Evolutionary conservation across 1,139 yeast genomes (phyloP).

Genomic region (Yamadazyma jaroonii): DNA sequence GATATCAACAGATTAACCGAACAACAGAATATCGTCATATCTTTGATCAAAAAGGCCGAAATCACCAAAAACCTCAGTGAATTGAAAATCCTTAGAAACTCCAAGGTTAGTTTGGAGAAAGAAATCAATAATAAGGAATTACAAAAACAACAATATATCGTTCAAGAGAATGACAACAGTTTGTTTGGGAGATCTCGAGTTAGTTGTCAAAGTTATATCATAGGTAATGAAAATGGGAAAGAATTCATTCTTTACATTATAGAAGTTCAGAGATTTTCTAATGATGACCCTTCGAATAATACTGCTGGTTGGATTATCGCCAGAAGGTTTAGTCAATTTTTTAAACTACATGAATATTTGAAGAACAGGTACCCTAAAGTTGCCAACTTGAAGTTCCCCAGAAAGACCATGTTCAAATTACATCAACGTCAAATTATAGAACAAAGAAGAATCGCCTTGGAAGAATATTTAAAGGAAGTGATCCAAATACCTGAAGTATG

Average conservation of each 20-base stretch:
- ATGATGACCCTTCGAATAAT: conserved; percentile 41
- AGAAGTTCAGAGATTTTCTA: conserved; percentile 61
- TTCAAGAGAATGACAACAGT: conserved; percentile 80
- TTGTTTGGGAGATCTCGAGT: conserved; percentile 69
- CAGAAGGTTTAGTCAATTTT: conserved; percentile 82
- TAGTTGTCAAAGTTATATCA: conserved; percentile 63
- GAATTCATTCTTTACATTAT: conserved; percentile 72
- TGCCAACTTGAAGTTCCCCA: conserved; percentile 55
- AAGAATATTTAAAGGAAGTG: conserved; percentile 57
- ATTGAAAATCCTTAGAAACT: conserved; percentile 62
- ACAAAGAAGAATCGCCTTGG: conserved; percentile 58
- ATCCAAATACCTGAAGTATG: conserved; percentile 68
- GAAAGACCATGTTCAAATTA: conserved; percentile 61
- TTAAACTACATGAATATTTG: conserved; percentile 65
- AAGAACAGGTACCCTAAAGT: conserved; percentile 53
- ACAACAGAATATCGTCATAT: conserved; percentile 62
- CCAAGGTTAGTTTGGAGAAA: conserved; percentile 60
- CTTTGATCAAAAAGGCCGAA: conserved; percentile 76
- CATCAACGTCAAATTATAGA: conserved; percentile 65
- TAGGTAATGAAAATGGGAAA: conserved; percentile 53
- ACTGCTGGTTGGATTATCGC: conserved; percentile 90
- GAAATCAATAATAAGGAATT: conserved; percentile 72
- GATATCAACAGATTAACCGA: conserved; percentile 62
- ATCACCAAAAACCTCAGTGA: conserved; percentile 73
- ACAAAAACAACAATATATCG: conserved; percentile 75